Evolutionary conservation across 2,329 filamentous ascomycete genomes (phyloP).

Genomic region (Whalleya microplaca): DNA sequence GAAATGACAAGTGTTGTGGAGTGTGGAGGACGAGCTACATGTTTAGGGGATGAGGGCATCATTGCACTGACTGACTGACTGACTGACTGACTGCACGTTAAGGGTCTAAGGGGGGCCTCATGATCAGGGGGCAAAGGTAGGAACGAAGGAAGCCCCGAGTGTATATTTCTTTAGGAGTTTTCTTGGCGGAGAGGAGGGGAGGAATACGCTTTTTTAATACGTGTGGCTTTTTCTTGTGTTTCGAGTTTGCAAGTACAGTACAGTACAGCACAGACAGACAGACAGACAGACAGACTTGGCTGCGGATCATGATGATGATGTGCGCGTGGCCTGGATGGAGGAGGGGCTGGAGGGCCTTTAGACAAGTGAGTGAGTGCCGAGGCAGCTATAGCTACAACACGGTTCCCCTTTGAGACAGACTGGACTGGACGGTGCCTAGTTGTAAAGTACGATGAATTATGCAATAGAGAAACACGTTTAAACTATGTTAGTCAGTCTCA

Average conservation of each 20-base stretch:
- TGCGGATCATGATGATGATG: too few species aligned
- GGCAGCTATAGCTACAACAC: constrained; percentile 20
- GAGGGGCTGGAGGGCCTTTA: not conserved
- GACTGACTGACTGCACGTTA: constrained; percentile 17
- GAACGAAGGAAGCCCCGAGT: constrained; percentile 23
- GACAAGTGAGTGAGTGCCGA: constrained; percentile 15
- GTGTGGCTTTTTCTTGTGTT: constrained; percentile 30
- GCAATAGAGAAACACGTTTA: constrained; percentile 32
- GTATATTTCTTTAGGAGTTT: constrained; percentile 36
- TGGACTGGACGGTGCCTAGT: constrained; percentile 28
- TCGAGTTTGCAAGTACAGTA: constrained; percentile 8
- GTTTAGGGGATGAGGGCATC: too few species aligned
- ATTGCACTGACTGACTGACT: too few species aligned
- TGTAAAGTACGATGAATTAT: constrained; percentile 33
- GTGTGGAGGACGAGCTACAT: not conserved
- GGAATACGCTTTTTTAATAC: constrained; percentile 40
- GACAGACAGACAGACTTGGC: constrained; percentile 25
- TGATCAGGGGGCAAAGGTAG: constrained; percentile 7
- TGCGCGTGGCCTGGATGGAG: constrained; percentile 15
- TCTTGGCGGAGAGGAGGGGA: constrained; percentile 33
- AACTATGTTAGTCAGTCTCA: not conserved
- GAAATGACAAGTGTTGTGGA: too few species aligned
- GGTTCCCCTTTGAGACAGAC: constrained; percentile 26
- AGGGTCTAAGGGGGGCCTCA: constrained; percentile 21
- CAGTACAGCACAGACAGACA: too few species aligned